These are phyloP conservation scores for Hibiscus mutabilis DNA, from an alignment of 345 rosid species.

Conservation along the genomic window DNA sequence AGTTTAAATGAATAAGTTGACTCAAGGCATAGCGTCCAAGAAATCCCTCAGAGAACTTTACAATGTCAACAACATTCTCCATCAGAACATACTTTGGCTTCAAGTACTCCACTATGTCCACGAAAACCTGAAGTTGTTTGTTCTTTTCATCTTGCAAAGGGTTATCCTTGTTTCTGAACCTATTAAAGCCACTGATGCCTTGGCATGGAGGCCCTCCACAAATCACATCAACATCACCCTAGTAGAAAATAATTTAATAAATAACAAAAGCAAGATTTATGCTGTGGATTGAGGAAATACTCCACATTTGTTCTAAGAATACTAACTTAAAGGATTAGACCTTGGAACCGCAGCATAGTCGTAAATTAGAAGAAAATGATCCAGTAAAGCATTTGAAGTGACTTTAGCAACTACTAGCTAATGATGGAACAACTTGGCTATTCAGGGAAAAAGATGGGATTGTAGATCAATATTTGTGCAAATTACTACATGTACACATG, in stretches of 20 bases:
- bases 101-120: background rate
- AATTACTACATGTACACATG: no score
- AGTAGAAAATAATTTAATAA: no score
- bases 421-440: no score
- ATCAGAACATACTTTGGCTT: background rate
- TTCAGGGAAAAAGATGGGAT: background rate
- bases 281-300: background rate
- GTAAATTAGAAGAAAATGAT: no score
- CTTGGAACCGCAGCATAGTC: no score
- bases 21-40: background rate
- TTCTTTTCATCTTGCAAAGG: background rate
- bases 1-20: background rate
- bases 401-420: no score
- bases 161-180: background rate
- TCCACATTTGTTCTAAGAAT: background rate
- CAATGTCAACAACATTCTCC: background rate
- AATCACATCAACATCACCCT: background rate
- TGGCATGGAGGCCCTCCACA: conserved; percentile 2
- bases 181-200: background rate
- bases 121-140: background rate
- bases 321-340: background rate
- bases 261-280: background rate
- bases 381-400: no score
- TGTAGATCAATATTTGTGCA: background rate
- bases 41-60: background rate